These are phyloP conservation scores for Solanum chmielewskii DNA, from an alignment of 257 asterid species.

Conservation along the genomic window DNA sequence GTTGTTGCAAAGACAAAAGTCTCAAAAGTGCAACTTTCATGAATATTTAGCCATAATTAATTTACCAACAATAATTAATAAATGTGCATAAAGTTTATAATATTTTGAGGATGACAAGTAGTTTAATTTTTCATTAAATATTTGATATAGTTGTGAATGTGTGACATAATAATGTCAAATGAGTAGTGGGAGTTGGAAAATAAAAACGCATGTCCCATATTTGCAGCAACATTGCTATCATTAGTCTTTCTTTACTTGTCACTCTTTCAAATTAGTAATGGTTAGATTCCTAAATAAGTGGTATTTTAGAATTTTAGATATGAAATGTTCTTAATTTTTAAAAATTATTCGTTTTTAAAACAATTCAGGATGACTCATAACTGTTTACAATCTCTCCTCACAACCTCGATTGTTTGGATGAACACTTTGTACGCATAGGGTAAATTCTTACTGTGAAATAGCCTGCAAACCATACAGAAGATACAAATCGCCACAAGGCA, in stretches of 20 bases:
- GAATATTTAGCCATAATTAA: background rate
- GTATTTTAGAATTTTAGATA: background rate
- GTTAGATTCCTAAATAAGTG: background rate
- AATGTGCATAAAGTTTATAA: background rate
- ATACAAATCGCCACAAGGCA: too few species aligned
- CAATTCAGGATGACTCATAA: too few species aligned
- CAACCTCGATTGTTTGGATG: too few species aligned
- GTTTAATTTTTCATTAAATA: background rate
- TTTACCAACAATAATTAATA: background rate
- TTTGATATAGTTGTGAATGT: background rate
- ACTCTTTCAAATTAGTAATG: background rate
- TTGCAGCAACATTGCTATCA: background rate
- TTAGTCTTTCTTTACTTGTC: background rate
- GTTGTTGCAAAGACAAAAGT: background rate
- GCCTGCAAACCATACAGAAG: too few species aligned
- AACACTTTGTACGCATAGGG: too few species aligned
- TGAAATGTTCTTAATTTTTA: background rate
- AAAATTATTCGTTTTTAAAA: background rate
- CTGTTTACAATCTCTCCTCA: too few species aligned
- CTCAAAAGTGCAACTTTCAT: background rate
- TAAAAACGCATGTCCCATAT: background rate
- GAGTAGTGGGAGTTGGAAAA: background rate
- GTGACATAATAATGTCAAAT: background rate
- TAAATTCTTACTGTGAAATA: too few species aligned
- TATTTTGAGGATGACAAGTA: background rate